phyloP scores from a whole-genome alignment of 2,329 filamentous ascomycete species.

The Colletotrichum sp. region DNA sequence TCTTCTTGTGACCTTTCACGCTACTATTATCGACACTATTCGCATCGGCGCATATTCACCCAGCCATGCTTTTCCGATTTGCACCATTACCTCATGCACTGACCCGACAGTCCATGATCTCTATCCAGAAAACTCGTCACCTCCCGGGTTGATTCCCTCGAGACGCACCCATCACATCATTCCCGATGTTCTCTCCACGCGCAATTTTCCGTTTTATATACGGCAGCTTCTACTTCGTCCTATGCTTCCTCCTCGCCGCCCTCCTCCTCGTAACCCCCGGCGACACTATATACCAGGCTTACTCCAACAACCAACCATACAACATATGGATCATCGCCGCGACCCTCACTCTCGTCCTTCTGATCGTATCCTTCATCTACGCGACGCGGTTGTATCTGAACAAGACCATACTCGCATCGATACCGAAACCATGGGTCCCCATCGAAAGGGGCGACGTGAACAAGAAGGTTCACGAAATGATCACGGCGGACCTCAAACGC shows the following conservation, averaged over 20 bases:
- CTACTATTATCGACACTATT: neutral
- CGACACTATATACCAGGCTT: conserved; percentile 81
- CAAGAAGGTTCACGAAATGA: conserved; percentile 75
- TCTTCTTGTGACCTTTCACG: neutral
- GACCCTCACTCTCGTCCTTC: conserved; percentile 73
- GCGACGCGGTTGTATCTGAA: conserved; percentile 86
- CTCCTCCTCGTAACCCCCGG: conserved; percentile 81
- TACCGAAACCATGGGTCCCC: conserved; percentile 87
- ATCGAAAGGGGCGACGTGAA: conserved; percentile 84
- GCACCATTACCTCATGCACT: conserved; percentile 25
- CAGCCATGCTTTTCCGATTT: conserved; percentile 24
- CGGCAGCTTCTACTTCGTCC: conserved; percentile 74
- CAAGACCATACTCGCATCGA: conserved; percentile 75
- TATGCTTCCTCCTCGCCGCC: conserved; percentile 74
- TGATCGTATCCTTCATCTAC: conserved; percentile 78
- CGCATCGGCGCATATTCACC: neutral
- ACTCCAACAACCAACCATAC: conserved; percentile 67
- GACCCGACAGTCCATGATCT: conserved; percentile 16
- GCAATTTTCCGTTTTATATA: conserved; percentile 82
- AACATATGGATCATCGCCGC: conserved; percentile 85
- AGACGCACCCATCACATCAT: conserved; percentile 6
- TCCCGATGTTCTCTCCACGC: conserved; percentile 43
- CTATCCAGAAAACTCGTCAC: conserved; percentile 17
- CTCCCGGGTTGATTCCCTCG: conserved; percentile 18
- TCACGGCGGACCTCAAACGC: conserved; percentile 72